Conservation (phyloP, 345 rosid species). For the Bruguiera parviflora region DNA sequence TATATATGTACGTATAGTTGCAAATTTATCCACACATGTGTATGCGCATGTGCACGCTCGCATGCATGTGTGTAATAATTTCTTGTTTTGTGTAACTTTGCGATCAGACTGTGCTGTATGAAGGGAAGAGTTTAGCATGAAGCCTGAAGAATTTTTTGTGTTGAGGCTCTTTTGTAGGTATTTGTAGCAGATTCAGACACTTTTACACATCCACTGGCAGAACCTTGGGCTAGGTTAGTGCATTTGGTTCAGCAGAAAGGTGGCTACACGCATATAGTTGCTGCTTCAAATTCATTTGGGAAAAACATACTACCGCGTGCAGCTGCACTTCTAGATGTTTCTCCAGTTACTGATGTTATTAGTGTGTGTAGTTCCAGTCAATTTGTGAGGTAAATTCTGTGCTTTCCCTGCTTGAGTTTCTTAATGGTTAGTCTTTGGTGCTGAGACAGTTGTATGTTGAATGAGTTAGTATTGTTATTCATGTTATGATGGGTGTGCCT, state of each 20-base stretch:
- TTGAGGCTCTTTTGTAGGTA: conserved; percentile 41
- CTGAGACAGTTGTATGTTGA: not conserved
- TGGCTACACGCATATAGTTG: conserved; percentile 68
- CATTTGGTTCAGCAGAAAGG: conserved; percentile 64
- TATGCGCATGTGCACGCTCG: too few species aligned
- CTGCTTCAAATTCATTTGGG: conserved; percentile 85
- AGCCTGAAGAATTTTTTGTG: not conserved
- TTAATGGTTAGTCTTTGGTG: not conserved
- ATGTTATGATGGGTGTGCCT: too few species aligned
- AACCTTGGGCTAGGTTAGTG: conserved; percentile 84
- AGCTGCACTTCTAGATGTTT: conserved; percentile 88
- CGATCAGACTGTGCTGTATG: too few species aligned
- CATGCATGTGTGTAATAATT: too few species aligned
- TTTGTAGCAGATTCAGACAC: conserved; percentile 85
- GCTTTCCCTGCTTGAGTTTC: not conserved
- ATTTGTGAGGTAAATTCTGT: conserved; percentile 59
- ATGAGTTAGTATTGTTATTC: not conserved
- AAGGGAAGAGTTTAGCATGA: too few species aligned
- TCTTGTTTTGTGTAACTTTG: too few species aligned
- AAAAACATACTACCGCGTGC: conserved; percentile 85
- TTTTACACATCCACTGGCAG: conserved; percentile 67
- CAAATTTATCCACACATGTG: too few species aligned
- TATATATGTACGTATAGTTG: too few species aligned
- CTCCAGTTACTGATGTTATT: conserved; percentile 89
- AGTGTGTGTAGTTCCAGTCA: conserved; percentile 52